phyloP scores from a whole-genome alignment of 164 flowering plant species.

The Buxus sempervirens region DNA sequence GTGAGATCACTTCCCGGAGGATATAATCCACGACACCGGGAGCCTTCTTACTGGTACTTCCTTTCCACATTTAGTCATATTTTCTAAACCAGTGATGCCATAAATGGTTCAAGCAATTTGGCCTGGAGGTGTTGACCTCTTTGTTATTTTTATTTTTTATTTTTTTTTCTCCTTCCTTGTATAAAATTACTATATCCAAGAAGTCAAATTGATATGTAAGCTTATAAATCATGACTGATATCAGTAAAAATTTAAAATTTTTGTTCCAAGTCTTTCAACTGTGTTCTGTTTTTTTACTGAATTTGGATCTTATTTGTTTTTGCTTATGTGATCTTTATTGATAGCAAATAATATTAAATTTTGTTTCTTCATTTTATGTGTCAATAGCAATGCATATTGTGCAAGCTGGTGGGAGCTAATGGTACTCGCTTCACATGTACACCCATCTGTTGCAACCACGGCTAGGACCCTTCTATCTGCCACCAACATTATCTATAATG shows the following conservation, averaged over 20 bases:
- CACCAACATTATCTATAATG: constrained; percentile 81
- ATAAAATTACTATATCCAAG: too few relatives aligned
- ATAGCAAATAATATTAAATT: not conserved
- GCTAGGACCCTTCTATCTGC: constrained; percentile 90
- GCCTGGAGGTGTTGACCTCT: not conserved
- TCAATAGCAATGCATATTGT: constrained; percentile 77
- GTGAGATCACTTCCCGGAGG: constrained; percentile 57
- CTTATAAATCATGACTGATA: too few relatives aligned
- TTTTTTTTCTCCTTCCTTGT: too few relatives aligned
- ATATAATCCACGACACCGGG: constrained; percentile 78
- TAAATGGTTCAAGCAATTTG: not conserved
- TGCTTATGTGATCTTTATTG: too few relatives aligned
- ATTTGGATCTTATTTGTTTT: too few relatives aligned
- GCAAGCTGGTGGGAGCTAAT: constrained; percentile 96
- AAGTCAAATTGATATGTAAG: not conserved
- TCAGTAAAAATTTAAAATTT: too few relatives aligned
- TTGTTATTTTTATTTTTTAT: not conserved
- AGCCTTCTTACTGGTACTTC: constrained; percentile 79
- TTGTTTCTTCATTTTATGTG: not conserved
- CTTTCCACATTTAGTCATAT: not conserved
- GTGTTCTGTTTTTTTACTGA: too few relatives aligned
- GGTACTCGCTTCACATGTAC: constrained; percentile 84
- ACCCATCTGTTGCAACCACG: constrained; percentile 95
- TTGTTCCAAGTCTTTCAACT: too few relatives aligned
- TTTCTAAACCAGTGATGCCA: not conserved